Base-by-base conservation (phyloP, 108 stramenopile species). In the Fistulifera pelliculosa region DNA sequence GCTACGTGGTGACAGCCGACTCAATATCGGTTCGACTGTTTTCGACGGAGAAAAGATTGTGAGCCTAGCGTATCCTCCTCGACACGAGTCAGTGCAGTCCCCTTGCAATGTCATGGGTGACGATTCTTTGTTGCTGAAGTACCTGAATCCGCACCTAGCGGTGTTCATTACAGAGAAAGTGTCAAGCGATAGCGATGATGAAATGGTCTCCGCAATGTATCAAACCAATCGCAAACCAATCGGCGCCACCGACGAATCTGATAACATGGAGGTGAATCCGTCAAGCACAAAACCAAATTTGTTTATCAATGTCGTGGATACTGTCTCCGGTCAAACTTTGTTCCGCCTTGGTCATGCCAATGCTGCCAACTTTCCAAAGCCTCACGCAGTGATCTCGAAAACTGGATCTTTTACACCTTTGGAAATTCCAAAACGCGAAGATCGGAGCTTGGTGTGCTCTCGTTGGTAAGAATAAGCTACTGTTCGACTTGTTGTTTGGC, bases 401-500 rank as follows among this genome's bases (percentile, higher is more conserved):
- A 97, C 47, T 95, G 85, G 90, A 75, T 99, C 17, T 66, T 94
- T 22, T 96, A 96, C 68, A 59, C 95, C 7, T 96, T 85, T 72
- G 88, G 84, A 66, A 97, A 94, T 64, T 58, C 63, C 15, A 74
- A 73, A 47, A 83, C 86, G 10, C 80, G 87, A 23, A 75, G 94
- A 50, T 76, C 88, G 16, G 95, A 98, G 61, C 53, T 98, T 35
- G 91, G 90, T 6, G 81, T 89, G 41, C 59, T 94, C 23, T 80
- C 80, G 17, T 74, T 98, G 15, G 31, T 35, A 35, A 35, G 31
- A 35, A 6, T 35, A 35, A 6, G 6, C 8, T 35, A 35, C 31
- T 35, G 31, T 8, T 35, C 31, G 3, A 6, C 8, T 35, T 8
- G 31, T 35, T 8, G 31, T 35, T 35, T 35, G 31, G 3, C 8